Evolutionary conservation across 768 basidiomycete species (phyloP), one percentile per base, ranked within the genome.

Genomic region (Albatrellus ellisii): DNA sequence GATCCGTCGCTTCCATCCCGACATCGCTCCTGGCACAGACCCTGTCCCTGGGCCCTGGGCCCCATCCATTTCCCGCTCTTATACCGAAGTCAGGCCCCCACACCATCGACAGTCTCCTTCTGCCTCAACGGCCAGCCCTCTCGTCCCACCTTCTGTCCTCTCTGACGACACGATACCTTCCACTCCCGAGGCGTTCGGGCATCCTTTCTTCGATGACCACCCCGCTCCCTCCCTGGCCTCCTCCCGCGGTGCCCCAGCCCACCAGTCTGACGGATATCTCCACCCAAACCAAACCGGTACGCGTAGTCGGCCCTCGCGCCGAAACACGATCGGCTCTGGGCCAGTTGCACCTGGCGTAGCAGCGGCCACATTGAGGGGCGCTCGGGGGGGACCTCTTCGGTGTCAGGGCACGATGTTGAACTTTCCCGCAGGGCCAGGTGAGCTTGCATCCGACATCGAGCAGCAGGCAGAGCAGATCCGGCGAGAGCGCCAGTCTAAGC

Each of bases 401-500:
- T 54, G 58, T 35, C 52, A 52, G n/a, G n/a, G n/a, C n/a, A n/a
- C n/a, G n/a, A n/a, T 41, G 51, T 47, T 36, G 29, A 69, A 72
- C 36, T 65, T 65, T 4, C 50, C 53, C 0, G 64, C 65, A 31
- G 60, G 62, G 14, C 63, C 66, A 22, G 69, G 63, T 26, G 80
- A 76, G 50, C 68, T 89, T 0, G 80, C 79, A 32, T 68, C 73
- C 24, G 87, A 90, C 54, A 95, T 95, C 33, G 73, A 90, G 53
- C 67, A 78, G n/a, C 84, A 91, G 50, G 88, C 87, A 0, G 90
- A 94, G 50, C 76, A 77, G 48, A 89, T 95, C 41, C 66, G 91
- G 39, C 61, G 79, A 36, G 87, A 94, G 61, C 67, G 90, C 32
- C 60, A 70, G 58, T 70, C 72, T 33, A 87, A 88, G 58, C 67